Conservation (phyloP, 176 grass and related monocot species). For the Bothriochloa decipiens region DNA sequence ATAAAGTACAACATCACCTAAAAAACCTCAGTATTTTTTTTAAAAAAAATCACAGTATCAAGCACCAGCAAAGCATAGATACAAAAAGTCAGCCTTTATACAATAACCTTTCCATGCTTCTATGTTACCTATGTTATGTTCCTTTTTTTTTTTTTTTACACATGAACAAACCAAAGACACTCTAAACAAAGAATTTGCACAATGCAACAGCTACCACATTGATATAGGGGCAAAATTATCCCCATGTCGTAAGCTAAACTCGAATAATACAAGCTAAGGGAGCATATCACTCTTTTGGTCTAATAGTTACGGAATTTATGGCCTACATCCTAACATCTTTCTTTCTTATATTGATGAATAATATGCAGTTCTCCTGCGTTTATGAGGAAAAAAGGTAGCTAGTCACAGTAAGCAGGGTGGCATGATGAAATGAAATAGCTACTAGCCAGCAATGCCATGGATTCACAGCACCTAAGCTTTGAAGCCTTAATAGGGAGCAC, state of each 20-base stretch:
- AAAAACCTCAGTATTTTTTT: not conserved
- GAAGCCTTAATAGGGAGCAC: not conserved
- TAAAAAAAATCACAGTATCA: not conserved
- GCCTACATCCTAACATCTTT: not conserved
- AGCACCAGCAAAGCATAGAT: not conserved
- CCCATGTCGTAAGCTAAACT: not conserved
- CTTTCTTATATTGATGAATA: not conserved
- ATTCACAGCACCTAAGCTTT: not conserved
- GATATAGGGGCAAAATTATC: not conserved
- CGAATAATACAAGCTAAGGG: not conserved
- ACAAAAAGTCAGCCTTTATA: not conserved
- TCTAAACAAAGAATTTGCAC: not conserved
- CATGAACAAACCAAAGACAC: not conserved
- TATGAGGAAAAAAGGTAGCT: not conserved
- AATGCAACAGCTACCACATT: not conserved
- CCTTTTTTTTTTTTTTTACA: not conserved
- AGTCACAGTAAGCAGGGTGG: not conserved
- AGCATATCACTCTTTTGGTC: not conserved
- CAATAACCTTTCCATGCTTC: not conserved
- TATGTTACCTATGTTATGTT: not conserved
- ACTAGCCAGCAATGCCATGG: not conserved
- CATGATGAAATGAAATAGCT: not conserved
- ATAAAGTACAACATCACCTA: not conserved
- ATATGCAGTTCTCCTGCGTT: not conserved
- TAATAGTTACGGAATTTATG: not conserved